Evolutionary conservation across 345 rosid species (phyloP).

Genomic region (Turritis glabra): DNA sequence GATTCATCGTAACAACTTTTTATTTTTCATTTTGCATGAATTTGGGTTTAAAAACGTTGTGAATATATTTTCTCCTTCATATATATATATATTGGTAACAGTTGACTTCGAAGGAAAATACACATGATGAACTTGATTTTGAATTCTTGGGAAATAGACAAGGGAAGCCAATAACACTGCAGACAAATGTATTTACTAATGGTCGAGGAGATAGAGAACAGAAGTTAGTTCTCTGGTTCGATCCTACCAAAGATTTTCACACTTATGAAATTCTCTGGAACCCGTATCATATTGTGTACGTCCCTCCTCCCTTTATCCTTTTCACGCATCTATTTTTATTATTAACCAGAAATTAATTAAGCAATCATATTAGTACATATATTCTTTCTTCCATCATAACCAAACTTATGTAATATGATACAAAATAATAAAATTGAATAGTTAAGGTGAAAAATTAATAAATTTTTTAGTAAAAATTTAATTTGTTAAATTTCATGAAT

Average conservation of each 20-base stretch:
- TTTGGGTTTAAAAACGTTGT: too few species aligned
- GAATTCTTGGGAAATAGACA: slow-evolving; percentile 69
- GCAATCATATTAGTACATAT: too few species aligned
- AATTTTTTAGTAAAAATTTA: too few species aligned
- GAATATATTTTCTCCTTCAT: not conserved
- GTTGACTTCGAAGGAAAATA: slow-evolving; percentile 41
- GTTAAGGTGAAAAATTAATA: too few species aligned
- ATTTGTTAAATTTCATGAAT: too few species aligned
- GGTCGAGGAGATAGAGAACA: slow-evolving; percentile 66
- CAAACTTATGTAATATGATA: too few species aligned
- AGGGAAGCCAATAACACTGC: slow-evolving; percentile 52
- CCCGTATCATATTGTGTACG: slow-evolving; percentile 54
- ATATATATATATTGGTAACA: not conserved
- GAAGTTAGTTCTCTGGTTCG: slow-evolving; percentile 54
- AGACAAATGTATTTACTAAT: slow-evolving; percentile 56
- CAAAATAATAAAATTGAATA: too few species aligned
- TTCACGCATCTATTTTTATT: not conserved
- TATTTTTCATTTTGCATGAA: too few species aligned
- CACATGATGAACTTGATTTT: slow-evolving; percentile 64
- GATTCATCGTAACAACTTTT: slow-evolving; percentile 56
- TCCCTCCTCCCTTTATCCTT: not conserved
- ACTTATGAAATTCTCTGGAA: slow-evolving; percentile 61
- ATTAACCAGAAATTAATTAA: too few species aligned
- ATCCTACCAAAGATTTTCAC: slow-evolving; percentile 55
- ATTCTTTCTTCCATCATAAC: too few species aligned